Conservation (phyloP, 2,329 filamentous ascomycete species). For the Microdochium bolleyi region DNA sequence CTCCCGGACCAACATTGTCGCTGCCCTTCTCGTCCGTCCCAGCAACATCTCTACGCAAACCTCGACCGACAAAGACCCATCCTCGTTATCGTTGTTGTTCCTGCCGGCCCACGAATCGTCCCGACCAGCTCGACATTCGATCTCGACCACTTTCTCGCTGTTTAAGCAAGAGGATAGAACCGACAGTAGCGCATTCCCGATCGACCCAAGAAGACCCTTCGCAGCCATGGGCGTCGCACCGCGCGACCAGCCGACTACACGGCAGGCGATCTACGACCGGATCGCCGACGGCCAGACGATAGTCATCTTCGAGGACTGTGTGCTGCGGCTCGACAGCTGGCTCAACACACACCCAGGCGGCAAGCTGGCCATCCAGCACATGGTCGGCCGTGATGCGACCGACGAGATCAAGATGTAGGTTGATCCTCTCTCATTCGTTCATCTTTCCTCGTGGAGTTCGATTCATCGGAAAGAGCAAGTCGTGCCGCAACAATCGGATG, state of each 20-base stretch:
- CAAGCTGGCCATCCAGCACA: slow-evolving; percentile 49
- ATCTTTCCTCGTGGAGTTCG: neutral
- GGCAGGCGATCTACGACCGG: slow-evolving; percentile 37
- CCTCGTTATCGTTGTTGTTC: too few relatives aligned
- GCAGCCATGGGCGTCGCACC: neutral
- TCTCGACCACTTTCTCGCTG: too few relatives aligned
- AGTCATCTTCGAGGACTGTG: slow-evolving; percentile 46
- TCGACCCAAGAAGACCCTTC: neutral
- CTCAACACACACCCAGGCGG: slow-evolving; percentile 52
- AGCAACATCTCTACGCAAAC: too few relatives aligned
- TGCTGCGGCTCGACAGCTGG: slow-evolving; percentile 50
- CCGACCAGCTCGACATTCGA: too few relatives aligned
- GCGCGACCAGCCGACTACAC: slow-evolving; percentile 33
- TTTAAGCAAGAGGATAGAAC: neutral
- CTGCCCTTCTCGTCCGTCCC: too few relatives aligned
- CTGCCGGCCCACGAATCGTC: too few relatives aligned
- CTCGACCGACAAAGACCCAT: too few relatives aligned
- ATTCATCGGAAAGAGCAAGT: too few relatives aligned
- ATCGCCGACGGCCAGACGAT: slow-evolving; percentile 48
- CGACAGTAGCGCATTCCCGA: neutral
- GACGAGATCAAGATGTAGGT: slow-evolving; percentile 51
- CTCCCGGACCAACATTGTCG: too few relatives aligned
- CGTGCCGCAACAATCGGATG: too few relatives aligned
- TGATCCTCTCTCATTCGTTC: neutral
- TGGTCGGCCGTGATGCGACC: slow-evolving; percentile 51